Evolutionary conservation across 139 green algal genomes (phyloP), one percentile per base, ranked within the genome.

Genomic region (Micromonas commoda): DNA sequence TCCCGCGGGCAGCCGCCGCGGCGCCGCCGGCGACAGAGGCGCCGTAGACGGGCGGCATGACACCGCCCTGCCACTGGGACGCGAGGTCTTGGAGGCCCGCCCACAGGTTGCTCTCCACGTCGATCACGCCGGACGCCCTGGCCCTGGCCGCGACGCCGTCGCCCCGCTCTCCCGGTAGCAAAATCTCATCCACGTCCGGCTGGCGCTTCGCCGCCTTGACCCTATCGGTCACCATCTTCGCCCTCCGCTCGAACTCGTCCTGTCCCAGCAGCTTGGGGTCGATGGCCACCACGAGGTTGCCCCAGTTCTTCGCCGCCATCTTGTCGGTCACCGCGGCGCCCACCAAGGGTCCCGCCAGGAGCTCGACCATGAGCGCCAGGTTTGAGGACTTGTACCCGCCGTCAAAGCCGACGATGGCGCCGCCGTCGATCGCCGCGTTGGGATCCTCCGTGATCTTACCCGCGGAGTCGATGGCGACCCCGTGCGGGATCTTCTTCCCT

Each of bases 331-430:
- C 81, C 26, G 90, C 90, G 16, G 87, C 90, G 51, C 86, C 86
- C n/a, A 90, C 87, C 60, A 91, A 71, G 3, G 87, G 81, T 0
- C 90, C 90, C 0, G 85, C 87, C 67, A 94, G 85, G 51, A 94
- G 86, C 86, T 94, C 90, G 26, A 94, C 84, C 77, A 92, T 88
- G 52, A 94, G 83, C 0, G 86, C 83, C 71, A 94, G 84, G 80
- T 86, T 85, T 81, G 80, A 88, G 66, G 86, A 87, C 85, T 94
- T 91, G 83, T 89, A 72, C 33, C 60, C 34, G 26, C 87, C 80
- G 83, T 93, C 88, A 82, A 94, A 94, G 32, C 87, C 80, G 0
- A 80, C 84, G 67, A 94, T 89, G 51, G 90, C 87, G 2, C 89
- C 89, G 0, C 90, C 90, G 3, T 85, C 78, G 33, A 92, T 79